phyloP scores from a whole-genome alignment of 352 stramenopile species.

The Peronospora farinosa region DNA sequence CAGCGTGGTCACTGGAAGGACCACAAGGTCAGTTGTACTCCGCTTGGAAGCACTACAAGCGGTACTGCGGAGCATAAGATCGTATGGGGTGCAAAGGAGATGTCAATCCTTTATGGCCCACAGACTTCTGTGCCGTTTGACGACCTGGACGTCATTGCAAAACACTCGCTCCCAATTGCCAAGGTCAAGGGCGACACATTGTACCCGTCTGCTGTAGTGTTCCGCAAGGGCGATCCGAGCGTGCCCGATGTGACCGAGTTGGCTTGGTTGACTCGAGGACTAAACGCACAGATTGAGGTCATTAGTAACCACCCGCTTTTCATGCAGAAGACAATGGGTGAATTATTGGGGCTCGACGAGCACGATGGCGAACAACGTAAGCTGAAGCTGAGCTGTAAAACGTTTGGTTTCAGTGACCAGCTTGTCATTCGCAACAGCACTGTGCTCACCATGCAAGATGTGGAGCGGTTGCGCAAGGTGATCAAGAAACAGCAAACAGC shows the following conservation, averaged over 20 bases:
- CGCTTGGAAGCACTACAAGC: slow-evolving; percentile 25
- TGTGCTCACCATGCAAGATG: slow-evolving; percentile 70
- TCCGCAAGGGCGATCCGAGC: slow-evolving; percentile 62
- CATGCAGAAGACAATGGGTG: slow-evolving; percentile 61
- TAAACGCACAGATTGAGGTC: slow-evolving; percentile 59
- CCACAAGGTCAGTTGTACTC: slow-evolving; percentile 75
- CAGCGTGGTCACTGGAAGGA: slow-evolving; percentile 79
- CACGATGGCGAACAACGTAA: slow-evolving; percentile 38
- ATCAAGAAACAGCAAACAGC: slow-evolving; percentile 31
- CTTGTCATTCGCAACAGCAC: slow-evolving; percentile 75
- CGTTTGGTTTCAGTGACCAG: slow-evolving; percentile 53
- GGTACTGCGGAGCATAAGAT: slow-evolving; percentile 41
- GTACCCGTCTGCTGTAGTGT: slow-evolving; percentile 67
- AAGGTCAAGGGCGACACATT: slow-evolving; percentile 39
- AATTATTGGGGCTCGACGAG: slow-evolving; percentile 55
- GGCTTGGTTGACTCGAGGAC: slow-evolving; percentile 63
- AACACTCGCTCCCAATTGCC: slow-evolving; percentile 42
- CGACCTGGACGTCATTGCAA: slow-evolving; percentile 66
- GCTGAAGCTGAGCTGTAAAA: slow-evolving; percentile 51
- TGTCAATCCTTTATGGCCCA: slow-evolving; percentile 69
- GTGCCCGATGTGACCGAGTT: slow-evolving; percentile 57
- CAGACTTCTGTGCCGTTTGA: slow-evolving; percentile 74
- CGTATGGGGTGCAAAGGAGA: slow-evolving; percentile 73
- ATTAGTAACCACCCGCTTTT: slow-evolving; percentile 60
- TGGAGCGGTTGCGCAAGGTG: slow-evolving; percentile 51